These are phyloP conservation scores for Wallemia hederae DNA, from an alignment of 1,284 basidiomycete genomes.

Conservation along the genomic window DNA sequence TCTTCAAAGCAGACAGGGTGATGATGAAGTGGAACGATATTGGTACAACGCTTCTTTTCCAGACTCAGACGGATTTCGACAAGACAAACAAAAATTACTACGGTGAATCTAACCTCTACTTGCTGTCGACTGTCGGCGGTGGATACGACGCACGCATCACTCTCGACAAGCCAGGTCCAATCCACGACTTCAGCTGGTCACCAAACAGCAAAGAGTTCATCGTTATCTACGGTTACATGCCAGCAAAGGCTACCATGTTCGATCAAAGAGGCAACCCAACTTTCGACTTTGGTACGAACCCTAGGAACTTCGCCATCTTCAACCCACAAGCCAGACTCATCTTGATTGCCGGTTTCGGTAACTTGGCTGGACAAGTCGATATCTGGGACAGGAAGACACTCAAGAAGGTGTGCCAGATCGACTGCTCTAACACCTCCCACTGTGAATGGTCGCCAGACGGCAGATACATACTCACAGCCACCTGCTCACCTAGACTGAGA, in stretches of 20 bases:
- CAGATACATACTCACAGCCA: conserved; percentile 71
- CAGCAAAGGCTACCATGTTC: conserved; percentile 70
- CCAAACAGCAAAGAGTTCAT: conserved; percentile 93
- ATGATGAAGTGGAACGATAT: conserved; percentile 89
- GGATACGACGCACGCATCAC: conserved; percentile 64
- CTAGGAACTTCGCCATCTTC: conserved; percentile 75
- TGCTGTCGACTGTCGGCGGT: conserved; percentile 76
- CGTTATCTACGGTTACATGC: conserved; percentile 93
- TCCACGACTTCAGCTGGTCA: conserved; percentile 88
- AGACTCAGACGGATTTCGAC: conserved; percentile 89
- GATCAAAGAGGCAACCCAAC: conserved; percentile 65
- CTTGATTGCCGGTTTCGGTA: conserved; percentile 78
- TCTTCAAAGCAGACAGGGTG: conserved; percentile 84
- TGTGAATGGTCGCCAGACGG: conserved; percentile 93
- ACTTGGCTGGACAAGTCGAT: conserved; percentile 75
- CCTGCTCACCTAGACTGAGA: conserved; percentile 66
- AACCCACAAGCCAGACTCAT: conserved; percentile 78
- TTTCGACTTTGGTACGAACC: conserved; percentile 67
- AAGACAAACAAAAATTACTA: conserved; percentile 94
- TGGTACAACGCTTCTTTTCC: conserved; percentile 40
- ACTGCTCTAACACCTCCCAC: conserved; percentile 70
- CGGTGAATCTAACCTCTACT: conserved; percentile 81
- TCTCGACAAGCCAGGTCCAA: conserved; percentile 39
- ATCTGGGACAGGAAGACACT: conserved; percentile 68
- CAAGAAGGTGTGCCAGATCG: conserved; percentile 54